Conservation (phyloP, 495 filamentous ascomycete species). For the Rhypophila decipiens region DNA sequence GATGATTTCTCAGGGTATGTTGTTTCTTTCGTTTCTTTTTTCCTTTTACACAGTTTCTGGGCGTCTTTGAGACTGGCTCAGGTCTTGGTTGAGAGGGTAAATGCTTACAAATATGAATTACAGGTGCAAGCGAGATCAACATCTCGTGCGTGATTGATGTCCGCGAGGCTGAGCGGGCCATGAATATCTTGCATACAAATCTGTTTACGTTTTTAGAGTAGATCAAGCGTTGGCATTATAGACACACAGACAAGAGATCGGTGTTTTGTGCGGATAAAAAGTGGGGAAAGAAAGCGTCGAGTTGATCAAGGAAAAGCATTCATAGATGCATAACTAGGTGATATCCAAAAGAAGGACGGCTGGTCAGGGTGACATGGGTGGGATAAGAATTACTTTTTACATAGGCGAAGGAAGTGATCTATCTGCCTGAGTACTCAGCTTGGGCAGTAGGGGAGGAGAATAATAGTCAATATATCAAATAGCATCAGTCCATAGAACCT, state of each 20-base stretch:
- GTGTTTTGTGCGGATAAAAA: too few species aligned
- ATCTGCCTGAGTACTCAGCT: too few species aligned
- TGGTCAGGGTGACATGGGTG: too few species aligned
- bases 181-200: conserved; percentile 92
- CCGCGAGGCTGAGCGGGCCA: conserved; percentile 78
- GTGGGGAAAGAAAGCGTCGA: background rate
- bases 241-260: too few species aligned
- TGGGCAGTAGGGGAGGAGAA: too few species aligned
- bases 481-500: too few species aligned
- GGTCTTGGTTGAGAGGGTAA: background rate
- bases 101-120: background rate
- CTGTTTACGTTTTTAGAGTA: conserved; percentile 65
- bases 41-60: background rate
- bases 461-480: too few species aligned
- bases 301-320: background rate
- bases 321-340: too few species aligned
- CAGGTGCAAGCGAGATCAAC: conserved; percentile 96
- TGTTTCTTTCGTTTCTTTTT: conserved; percentile 5
- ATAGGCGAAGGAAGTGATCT: too few species aligned
- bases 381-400: too few species aligned
- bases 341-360: too few species aligned
- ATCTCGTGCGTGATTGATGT: conserved; percentile 96
- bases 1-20: conserved; percentile 92
- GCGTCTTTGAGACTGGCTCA: background rate
- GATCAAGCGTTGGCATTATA: background rate